Evolutionary conservation across 257 asterid species (phyloP).

Genomic region (Nyctanthes arbortristis): DNA sequence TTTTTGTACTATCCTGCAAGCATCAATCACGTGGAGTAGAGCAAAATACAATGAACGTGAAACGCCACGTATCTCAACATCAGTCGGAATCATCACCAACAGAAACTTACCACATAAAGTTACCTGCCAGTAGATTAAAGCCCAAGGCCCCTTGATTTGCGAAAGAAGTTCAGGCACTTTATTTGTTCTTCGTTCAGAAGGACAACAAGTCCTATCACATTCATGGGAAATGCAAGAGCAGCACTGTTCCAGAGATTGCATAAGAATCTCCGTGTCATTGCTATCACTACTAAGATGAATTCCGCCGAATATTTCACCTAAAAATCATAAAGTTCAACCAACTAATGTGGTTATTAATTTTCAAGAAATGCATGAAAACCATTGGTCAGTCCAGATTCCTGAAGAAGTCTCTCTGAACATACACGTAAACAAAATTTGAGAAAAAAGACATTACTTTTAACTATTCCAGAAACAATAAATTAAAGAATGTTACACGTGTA

Average conservation of each 20-base stretch:
- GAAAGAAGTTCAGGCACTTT: slow-evolving; percentile 79
- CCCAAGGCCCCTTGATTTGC: slow-evolving; percentile 94
- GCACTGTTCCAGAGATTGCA: slow-evolving; percentile 67
- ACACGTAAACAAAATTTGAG: neutral
- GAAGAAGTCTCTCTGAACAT: neutral
- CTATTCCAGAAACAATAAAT: neutral
- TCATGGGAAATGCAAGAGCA: slow-evolving; percentile 52
- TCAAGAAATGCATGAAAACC: too few relatives aligned
- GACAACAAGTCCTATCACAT: slow-evolving; percentile 29
- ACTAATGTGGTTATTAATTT: slow-evolving; percentile 12
- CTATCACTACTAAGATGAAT: slow-evolving; percentile 44
- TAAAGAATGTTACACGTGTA: neutral
- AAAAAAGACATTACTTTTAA: slow-evolving; percentile 3
- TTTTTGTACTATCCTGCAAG: slow-evolving; percentile 73
- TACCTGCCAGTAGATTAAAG: slow-evolving; percentile 98
- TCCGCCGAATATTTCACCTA: slow-evolving; percentile 96
- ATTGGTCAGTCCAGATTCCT: neutral
- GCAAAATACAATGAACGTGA: slow-evolving; percentile 13
- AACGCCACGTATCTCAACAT: slow-evolving; percentile 16
- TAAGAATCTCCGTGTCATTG: slow-evolving; percentile 78
- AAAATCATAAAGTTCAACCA: slow-evolving; percentile 9
- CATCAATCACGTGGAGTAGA: slow-evolving; percentile 31
- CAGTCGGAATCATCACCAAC: slow-evolving; percentile 23
- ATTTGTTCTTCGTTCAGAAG: slow-evolving; percentile 41
- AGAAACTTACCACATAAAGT: slow-evolving; percentile 80